Percentiles rank a stretch among this genome's conserved stretches.
Conservation (phyloP, 352 stramenopile genomes). For the Globisporangium nagaii region DNA sequence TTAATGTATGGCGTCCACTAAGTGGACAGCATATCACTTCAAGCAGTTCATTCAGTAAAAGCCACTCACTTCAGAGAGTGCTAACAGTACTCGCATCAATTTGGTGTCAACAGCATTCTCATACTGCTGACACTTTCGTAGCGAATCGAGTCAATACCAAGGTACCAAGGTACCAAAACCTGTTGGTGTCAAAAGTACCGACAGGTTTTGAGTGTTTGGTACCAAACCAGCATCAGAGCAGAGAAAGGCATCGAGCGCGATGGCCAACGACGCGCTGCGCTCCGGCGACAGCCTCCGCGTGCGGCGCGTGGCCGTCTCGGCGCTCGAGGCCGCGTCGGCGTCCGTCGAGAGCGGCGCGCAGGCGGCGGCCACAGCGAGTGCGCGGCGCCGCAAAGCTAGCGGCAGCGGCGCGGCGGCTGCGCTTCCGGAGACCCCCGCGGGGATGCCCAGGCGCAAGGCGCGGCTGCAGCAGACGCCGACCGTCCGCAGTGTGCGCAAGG, state of each 20-base stretch:
- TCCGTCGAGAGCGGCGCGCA: neutral
- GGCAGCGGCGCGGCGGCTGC: neutral
- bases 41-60: no score
- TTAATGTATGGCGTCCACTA: no score
- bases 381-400: neutral
- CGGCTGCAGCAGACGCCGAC: conserved; percentile 11
- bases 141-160: no score
- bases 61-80: no score
- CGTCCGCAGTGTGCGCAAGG: neutral
- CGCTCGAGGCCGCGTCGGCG: conserved; percentile 12
- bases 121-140: no score
- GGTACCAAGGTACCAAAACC: no score
- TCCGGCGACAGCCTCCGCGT: conserved; percentile 25
- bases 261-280: conserved; percentile 14
- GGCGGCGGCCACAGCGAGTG: neutral
- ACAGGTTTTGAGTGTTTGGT: no score
- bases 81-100: no score
- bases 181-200: no score
- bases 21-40: no score
- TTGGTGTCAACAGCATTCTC: no score
- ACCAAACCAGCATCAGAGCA: neutral
- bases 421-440: conserved; percentile 1
- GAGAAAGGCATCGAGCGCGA: neutral
- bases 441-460: conserved; percentile 2
- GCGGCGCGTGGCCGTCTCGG: neutral